Evolutionary conservation across 345 rosid genomes (phyloP).

Genomic region (Hirschfeldia incana): DNA sequence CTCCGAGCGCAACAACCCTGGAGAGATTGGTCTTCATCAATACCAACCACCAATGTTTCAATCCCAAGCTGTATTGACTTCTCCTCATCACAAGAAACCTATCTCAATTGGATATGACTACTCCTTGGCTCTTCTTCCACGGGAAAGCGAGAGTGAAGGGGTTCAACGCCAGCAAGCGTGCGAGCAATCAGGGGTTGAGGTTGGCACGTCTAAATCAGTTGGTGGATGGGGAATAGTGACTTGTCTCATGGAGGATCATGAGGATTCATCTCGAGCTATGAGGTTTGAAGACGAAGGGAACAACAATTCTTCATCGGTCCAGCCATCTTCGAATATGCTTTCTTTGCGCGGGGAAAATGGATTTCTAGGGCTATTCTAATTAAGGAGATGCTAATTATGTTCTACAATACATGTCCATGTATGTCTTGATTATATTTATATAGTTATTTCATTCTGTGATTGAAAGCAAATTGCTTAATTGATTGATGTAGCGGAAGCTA

Average conservation of each 20-base stretch:
- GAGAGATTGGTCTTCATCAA: slow-evolving; percentile 59
- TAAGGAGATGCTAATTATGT: slow-evolving; percentile 40
- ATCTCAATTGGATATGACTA: slow-evolving; percentile 39
- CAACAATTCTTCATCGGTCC: slow-evolving; percentile 39
- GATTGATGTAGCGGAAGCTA: too few relatives aligned
- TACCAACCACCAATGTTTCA: slow-evolving; percentile 46
- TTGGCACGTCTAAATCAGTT: slow-evolving; percentile 54
- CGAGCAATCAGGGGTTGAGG: slow-evolving; percentile 55
- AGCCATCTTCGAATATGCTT: slow-evolving; percentile 54
- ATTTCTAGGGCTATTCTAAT: slow-evolving; percentile 73
- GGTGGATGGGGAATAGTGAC: slow-evolving; percentile 76
- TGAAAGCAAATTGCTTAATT: slow-evolving; percentile 33
- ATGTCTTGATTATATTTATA: slow-evolving; percentile 13
- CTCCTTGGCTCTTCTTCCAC: slow-evolving; percentile 37
- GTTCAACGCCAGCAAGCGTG: slow-evolving; percentile 54
- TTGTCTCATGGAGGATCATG: slow-evolving; percentile 49
- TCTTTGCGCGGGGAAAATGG: slow-evolving; percentile 80
- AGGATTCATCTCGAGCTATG: slow-evolving; percentile 51
- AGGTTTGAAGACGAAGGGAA: slow-evolving; percentile 50
- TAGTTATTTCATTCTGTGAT: slow-evolving; percentile 1
- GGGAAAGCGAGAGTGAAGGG: slow-evolving; percentile 62
- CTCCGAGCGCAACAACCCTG: slow-evolving; percentile 56
- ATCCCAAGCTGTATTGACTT: not conserved
- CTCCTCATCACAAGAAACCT: slow-evolving; percentile 37
- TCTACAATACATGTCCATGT: not conserved